phyloP scores from a whole-genome alignment of 2,329 filamentous ascomycete genomes.

The Cadophora malorum region DNA sequence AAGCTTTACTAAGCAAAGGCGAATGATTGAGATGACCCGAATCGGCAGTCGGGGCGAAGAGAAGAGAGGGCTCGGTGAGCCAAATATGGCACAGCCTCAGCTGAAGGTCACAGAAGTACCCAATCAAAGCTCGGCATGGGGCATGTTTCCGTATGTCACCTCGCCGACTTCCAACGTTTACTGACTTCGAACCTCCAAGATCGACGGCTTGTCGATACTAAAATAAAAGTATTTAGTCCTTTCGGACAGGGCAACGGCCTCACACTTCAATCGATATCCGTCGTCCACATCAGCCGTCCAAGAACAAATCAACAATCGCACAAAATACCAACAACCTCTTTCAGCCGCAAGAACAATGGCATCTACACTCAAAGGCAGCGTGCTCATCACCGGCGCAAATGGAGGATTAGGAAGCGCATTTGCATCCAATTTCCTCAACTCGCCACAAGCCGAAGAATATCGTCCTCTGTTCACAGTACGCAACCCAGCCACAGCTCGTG shows the following conservation, averaged over 20 bases:
- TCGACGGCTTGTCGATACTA: neutral
- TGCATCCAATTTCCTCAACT: constrained; percentile 26
- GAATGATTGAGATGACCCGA: neutral
- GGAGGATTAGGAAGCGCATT: constrained; percentile 31
- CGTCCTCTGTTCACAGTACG: constrained; percentile 31
- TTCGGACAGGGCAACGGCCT: too few relatives aligned
- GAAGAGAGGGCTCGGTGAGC: neutral
- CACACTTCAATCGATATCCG: too few relatives aligned
- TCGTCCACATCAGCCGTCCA: neutral
- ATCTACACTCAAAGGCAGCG: constrained; percentile 19
- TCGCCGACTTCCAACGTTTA: neutral
- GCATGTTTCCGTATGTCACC: neutral
- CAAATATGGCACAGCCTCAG: neutral
- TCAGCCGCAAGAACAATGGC: neutral
- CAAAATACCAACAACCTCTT: neutral
- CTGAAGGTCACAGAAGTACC: neutral
- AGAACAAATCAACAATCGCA: too few relatives aligned
- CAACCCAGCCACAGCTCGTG: constrained; percentile 21
- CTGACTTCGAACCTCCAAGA: neutral
- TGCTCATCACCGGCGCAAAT: constrained; percentile 31
- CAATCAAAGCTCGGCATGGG: neutral
- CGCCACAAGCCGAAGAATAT: constrained; percentile 19
- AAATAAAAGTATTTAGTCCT: too few relatives aligned
- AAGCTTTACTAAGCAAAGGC: neutral
- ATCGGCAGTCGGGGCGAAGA: neutral